These are phyloP conservation scores for Starmerella sp. DNA, from an alignment of 805 yeast genomes.

Conservation along the genomic window DNA sequence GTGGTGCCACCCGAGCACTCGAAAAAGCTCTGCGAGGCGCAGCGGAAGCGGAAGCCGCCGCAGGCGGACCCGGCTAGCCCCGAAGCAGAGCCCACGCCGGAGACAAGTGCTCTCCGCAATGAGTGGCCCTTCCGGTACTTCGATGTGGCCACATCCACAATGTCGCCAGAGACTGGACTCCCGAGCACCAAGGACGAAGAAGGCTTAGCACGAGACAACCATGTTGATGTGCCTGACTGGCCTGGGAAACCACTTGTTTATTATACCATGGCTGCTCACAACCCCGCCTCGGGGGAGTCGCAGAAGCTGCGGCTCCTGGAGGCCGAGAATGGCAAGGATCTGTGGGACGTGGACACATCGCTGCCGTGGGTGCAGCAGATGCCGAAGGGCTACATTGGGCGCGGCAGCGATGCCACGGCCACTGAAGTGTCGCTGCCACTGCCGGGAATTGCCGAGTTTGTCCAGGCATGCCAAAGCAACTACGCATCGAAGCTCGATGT, in stretches of 20 bases:
- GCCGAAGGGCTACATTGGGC: conserved; percentile 70
- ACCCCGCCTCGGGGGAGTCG: neutral
- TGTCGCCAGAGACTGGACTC: conserved; percentile 63
- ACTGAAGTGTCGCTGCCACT: conserved; percentile 51
- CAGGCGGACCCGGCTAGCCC: neutral
- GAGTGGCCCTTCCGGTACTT: conserved; percentile 68
- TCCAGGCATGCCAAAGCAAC: conserved; percentile 40
- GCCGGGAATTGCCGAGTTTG: conserved; percentile 41
- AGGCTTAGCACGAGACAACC: conserved; percentile 35
- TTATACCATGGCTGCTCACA: conserved; percentile 32
- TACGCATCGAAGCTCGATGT: conserved; percentile 47
- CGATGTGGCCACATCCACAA: conserved; percentile 48
- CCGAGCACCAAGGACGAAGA: conserved; percentile 15
- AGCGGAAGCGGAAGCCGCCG: neutral
- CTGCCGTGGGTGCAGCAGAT: conserved; percentile 61
- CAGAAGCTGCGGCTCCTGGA: conserved; percentile 11
- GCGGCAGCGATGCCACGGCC: conserved; percentile 55
- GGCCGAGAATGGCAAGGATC: conserved; percentile 7
- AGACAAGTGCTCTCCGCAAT: neutral
- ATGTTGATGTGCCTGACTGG: conserved; percentile 50
- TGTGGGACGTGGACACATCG: conserved; percentile 15
- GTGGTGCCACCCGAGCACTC: conserved; percentile 34
- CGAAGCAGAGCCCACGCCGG: neutral
- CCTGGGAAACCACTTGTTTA: conserved; percentile 54
- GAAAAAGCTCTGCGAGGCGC: neutral